phyloP scores from a whole-genome alignment of 192 early-diverging fungal genomes.

The Obelidium mucronatum region DNA sequence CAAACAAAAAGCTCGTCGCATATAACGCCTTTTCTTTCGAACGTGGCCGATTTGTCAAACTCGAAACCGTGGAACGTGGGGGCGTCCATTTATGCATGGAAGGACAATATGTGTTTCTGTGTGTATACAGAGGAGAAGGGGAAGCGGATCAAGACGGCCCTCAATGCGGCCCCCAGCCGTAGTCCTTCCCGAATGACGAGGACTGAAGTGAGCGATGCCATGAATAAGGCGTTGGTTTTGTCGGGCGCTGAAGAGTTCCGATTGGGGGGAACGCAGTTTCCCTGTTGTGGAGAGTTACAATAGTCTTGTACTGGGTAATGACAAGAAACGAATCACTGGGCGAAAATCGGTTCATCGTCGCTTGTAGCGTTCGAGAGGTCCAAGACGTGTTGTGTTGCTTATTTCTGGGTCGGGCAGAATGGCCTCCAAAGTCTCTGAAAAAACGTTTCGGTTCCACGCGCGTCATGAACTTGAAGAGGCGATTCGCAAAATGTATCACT shows the following conservation, averaged over 20 bases:
- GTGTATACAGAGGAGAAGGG: slow-evolving; percentile 38
- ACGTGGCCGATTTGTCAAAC: slow-evolving; percentile 50
- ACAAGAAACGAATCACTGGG: background rate
- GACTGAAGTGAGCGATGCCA: slow-evolving; percentile 8
- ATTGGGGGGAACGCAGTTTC: background rate
- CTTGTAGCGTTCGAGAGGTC: too few species aligned
- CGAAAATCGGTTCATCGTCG: too few species aligned
- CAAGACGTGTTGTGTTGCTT: slow-evolving; percentile 52
- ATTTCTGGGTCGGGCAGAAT: slow-evolving; percentile 60
- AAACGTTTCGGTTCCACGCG: slow-evolving; percentile 59
- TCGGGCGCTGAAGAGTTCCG: background rate
- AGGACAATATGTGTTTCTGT: slow-evolving; percentile 62
- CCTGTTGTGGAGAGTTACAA: slow-evolving; percentile 23
- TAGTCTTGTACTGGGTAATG: background rate
- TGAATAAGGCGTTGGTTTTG: slow-evolving; percentile 19
- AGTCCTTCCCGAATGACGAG: too few species aligned
- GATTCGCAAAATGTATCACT: slow-evolving; percentile 53
- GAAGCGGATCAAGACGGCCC: too few species aligned
- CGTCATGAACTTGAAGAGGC: slow-evolving; percentile 55
- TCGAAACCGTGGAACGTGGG: slow-evolving; percentile 48
- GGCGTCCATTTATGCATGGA: slow-evolving; percentile 51
- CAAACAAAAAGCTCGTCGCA: slow-evolving; percentile 42
- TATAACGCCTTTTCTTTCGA: slow-evolving; percentile 53
- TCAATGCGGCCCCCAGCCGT: too few species aligned
- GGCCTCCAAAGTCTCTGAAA: slow-evolving; percentile 47